Evolutionary conservation across 805 yeast genomes (phyloP), one percentile per base, ranked within the genome.

Genomic region (Kodamaea fukazawae): DNA sequence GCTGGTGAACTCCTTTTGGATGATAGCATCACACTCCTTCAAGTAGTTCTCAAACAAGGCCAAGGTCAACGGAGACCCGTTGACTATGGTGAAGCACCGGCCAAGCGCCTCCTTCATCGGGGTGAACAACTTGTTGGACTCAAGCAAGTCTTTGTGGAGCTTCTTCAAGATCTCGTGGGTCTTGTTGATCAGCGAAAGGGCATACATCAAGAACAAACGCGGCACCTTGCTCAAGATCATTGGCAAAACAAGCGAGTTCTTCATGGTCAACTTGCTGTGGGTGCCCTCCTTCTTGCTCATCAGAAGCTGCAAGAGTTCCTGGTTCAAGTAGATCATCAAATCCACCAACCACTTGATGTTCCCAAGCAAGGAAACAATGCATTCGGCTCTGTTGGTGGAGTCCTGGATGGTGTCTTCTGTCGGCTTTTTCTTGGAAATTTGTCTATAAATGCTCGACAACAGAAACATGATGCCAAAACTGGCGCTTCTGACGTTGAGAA

Each of bases 281-380:
- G 42, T 31, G 4, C 53, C 46, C 32, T 52, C 41, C 16, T 46
- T 37, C 53, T 57, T 46, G 43, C 55, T 36, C 40, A 53, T 49
- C 16, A 62, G 44, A 18, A 81, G 50, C 25, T 80, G 75, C 16
- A 82, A 54, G 25, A 84, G 60, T 48, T 91, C 96, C 58, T 90
- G 95, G 40, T 81, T 77, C 29, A 86, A 57, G 46, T 77, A 79
- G 1, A 83, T 78, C 40, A 87, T 70, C 44, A 87, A 77, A 55
- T 89, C 96, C 23, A 87, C 75, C 48, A 86, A 75, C 96, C 97
- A 91, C 51, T 87, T 78, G 7, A 85, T 78, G 29, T 84, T 77
- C 0, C 97, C 97, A n/a, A 86, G 60, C 8, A 81, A 67, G 12
- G 69, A 63, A 32, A 81, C 66, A 3, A 84, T 70, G 45, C 79